Evolutionary conservation across 331 rosid genomes (phyloP), one percentile per base, ranked within the genome.

Genomic region (Malus hybrid): DNA sequence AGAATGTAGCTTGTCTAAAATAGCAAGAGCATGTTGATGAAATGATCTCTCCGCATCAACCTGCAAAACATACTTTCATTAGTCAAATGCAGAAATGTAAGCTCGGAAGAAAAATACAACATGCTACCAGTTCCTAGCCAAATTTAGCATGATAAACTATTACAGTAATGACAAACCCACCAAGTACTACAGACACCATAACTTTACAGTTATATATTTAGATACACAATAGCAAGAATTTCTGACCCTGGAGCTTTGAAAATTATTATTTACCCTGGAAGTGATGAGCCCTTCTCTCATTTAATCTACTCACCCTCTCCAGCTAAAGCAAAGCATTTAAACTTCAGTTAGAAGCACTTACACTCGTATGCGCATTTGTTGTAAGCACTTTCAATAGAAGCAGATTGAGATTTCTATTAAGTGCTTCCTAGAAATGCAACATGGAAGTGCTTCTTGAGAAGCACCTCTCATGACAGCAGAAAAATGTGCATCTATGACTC

Each of bases 31-130:
- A 80, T 86, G 85, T 70, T 84, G 91, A 81, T 93, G 97, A 86
- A 83, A 91, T 61, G 88, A 73, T 90, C 87, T 87, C 88, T 93
- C 98, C 62, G 93, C 93, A 74, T 91, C 85, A 44, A 91, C 96
- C 98, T 93, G 80, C 74, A 81, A 78, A 74, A 72, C 24, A 44
- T 44, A 27, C 42, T 39, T 13, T 42, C 50, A 28, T 20, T 28
- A 27, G 16, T 69, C 69, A 55, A 31, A 66, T 39, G 48, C 11
- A 48, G 27, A 39, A 64, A 46, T 55, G 57, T 29, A 71, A 71
- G 19, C 6, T 71, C 19, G 15, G 70, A 61, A 56, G 54, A 7
- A 67, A 70, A 20, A 29, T 22, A 12, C 5, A 42, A 55, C 10
- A 55, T 9, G 69, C 19, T 10, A 42, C 10, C 19, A 39, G n/a